Base-by-base conservation (phyloP, 371 early-diverging fungal species). In the Mucor saturninus region DNA sequence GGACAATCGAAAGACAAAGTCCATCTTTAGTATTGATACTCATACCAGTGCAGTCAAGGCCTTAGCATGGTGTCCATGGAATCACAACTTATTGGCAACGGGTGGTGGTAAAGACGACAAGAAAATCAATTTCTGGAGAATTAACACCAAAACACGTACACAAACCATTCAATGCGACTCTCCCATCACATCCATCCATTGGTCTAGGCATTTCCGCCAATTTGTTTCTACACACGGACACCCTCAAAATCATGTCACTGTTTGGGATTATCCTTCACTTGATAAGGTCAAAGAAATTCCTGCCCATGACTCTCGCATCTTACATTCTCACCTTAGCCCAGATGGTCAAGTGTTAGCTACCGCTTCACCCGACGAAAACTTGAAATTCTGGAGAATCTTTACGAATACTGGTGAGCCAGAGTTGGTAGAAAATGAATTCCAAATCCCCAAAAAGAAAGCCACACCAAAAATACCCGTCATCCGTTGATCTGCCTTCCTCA, bases 21-120 rank as follows among this genome's bases (percentile, higher is more conserved):
- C 93, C 30, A 86, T 79, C 56, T 84, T 84, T 64, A 90, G 88
- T 9, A 93, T 89, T 60, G 73, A 81, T 4, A 87, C 86, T 59
- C 98, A 97, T 71, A 82, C 71, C 2, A 93, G 96, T 10, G 98
- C 97, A 13, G 91, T 97, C 21, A 95, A 95, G 90, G 99, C 99
- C 0, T 65, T 99, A 30, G 95, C 95, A 4, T 99, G 99, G 99
- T 97, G 98, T 72, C 99, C 99, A n/a, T 98, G 97, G 97, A 93
- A 91, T 61, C 81, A 77, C 21, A 91, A 91, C 59, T 66, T 96
- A 30, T 83, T 99, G 26, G 99, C 98, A 2, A 91, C 96, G 0
- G 99, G 99, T 40, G 99, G 99, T 54, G 99, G 99, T 31, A 84
- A 94, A 4, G 78, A 88, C 65, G 99, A 99, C 68, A 89, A 91